Base-by-base conservation (phyloP, 2,329 filamentous ascomycete species). In the Bipolaris cookei region DNA sequence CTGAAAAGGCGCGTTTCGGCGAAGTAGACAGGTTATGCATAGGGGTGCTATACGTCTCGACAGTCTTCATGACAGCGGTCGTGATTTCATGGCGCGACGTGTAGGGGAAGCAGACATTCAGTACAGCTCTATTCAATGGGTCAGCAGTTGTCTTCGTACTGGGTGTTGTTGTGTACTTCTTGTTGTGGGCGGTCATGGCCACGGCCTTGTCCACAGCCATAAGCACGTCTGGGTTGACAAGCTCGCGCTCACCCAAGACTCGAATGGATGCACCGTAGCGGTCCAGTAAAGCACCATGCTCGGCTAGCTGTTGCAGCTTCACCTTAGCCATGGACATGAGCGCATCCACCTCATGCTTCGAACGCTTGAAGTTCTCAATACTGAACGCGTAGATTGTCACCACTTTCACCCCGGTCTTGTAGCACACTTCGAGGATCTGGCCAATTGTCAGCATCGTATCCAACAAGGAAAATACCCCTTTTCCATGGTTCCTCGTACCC, bases 331-430 rank as follows among this genome's bases (percentile, higher is more conserved):
- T 92, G 73, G 96, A 90, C 95, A 99, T 99, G 61, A 99, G 81
- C 28, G 92, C 93, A 73, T 97, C 92, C 7, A 99, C 95, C 77
- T 99, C 95, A 77, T 96, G 95, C 77, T 95, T 93, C 20, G 92
- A 94, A 5, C 95, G 88, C 76, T 98, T 97, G 82, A 97, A 99
- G 80, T 99, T 99, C 79, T 99, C 95, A 71, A 99, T 97, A 73
- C 92, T 97, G 79, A 99, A 99, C 14, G 95, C 95, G 76, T 98
- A 99, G 62, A 99, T 92, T 3, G 95, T 98, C 37, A 99, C 94
- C 7, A 96, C 92, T 76, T 95, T 94, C 62, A 99, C 94, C 52
- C 95, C 95, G 57, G 90, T 92, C 76, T 97, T 97, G 83, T 98
- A 99, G 83, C 95, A 98, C 53, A 99, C 91, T 78, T 99, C 95